A percentile compares a stretch with the other conserved stretches of the same genome.
phyloP scores from a whole-genome alignment of 495 filamentous ascomycete genomes.

The Penicillium simplicissimum region DNA sequence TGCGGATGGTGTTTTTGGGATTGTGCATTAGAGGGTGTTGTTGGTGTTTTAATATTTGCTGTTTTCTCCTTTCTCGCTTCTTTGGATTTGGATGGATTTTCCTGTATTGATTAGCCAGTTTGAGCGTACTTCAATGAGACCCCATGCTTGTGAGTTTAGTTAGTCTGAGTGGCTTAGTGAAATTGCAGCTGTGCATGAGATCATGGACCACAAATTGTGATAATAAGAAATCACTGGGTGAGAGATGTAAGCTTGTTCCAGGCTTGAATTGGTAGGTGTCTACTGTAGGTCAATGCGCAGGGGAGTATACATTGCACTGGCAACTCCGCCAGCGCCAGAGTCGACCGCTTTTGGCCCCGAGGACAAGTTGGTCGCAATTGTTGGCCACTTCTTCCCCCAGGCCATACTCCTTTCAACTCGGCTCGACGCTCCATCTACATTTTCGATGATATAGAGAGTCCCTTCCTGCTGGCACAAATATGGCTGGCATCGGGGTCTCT shows the following conservation, averaged over 20 bases:
- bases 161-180: background rate
- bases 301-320: background rate
- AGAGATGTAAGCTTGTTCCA: background rate
- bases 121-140: constrained; percentile 7
- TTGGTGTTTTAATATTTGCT: background rate
- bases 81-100: background rate
- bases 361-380: background rate
- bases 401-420: background rate
- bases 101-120: constrained; percentile 7
- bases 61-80: background rate
- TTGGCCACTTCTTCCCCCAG: background rate
- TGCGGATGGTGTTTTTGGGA: constrained; percentile 3
- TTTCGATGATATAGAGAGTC: constrained; percentile 3
- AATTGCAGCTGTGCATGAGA: background rate
- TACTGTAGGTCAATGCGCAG: background rate
- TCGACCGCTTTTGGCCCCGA: constrained; percentile 7
- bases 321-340: background rate
- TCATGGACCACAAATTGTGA: background rate
- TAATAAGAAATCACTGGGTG: no score
- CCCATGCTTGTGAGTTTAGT: constrained; percentile 1
- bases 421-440: background rate
- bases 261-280: background rate
- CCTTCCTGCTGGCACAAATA: constrained; percentile 15
- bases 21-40: background rate
- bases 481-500: constrained; percentile 36